These are phyloP conservation scores for Tricholoma sp. DNA, from an alignment of 768 basidiomycete genomes.

Conservation along the genomic window DNA sequence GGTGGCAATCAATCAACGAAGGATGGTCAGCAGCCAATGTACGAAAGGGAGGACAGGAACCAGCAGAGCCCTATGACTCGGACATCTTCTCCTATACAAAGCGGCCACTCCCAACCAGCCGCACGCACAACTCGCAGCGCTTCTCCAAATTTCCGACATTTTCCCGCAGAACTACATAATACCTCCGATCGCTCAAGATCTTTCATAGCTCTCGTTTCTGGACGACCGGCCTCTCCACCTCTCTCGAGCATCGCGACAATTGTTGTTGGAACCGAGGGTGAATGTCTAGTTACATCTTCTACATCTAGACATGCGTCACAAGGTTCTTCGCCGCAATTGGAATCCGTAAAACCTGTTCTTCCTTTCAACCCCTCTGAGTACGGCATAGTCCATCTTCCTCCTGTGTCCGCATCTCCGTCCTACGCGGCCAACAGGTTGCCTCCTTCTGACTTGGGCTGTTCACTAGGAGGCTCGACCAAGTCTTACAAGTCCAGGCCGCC, in stretches of 20 bases:
- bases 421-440: not conserved
- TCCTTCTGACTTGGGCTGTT: not conserved
- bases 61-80: too few relatives aligned
- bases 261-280: not conserved
- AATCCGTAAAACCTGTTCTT: constrained; percentile 3
- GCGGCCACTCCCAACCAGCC: not conserved
- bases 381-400: constrained; percentile 38
- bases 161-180: constrained; percentile 19
- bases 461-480: not conserved
- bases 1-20: not conserved
- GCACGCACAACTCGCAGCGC: constrained; percentile 2
- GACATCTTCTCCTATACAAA: not conserved
- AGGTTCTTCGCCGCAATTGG: constrained; percentile 8
- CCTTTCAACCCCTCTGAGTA: constrained; percentile 37
- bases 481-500: not conserved
- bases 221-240: not conserved
- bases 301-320: too few relatives aligned
- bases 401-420: constrained; percentile 18
- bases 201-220: constrained; percentile 9
- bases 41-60: not conserved
- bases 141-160: constrained; percentile 28
- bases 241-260: not conserved
- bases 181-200: constrained; percentile 12
- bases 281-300: not conserved
- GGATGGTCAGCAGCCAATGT: not conserved